Evolutionary conservation across 1,139 yeast species (phyloP), one percentile per base, ranked within the genome.

Genomic region (Blastobotrys proliferans): DNA sequence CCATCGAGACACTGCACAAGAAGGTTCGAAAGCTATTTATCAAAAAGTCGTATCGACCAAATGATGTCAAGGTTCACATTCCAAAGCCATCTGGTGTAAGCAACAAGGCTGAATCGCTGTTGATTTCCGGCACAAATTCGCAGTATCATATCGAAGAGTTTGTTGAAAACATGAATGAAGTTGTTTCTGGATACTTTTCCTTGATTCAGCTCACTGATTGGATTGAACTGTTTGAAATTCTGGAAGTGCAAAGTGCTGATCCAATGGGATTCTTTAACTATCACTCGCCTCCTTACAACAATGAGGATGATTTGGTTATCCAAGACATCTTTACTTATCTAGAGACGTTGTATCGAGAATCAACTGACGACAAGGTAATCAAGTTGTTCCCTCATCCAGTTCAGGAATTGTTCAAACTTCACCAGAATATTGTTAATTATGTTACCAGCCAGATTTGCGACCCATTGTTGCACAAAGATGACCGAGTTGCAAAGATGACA

Each of bases 11-110:
- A 11, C 69, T 80, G 41, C 85, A 84, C 61, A 79, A 81, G 56
- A 78, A 77, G 52, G 74, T 85, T 53, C 80, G 88, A 59, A 81
- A 82, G 53, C 63, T 77, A 13, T 87, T 84, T 56, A 83, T 86
- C 46, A 85, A 83, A 61, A 84, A 83, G 57, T 74, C 86, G 14
- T 88, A 85, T 61, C 74, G 90, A 49, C 96, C 96, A 0, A 64
- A 75, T 36, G 74, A 74, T 21, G 56, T 57, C 13, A 51, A 58
- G 16, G 54, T 58, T 1, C 48, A 56, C 27, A 48, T 60, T 17
- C 57, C 62, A 4, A 41, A 49, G 8, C 49, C 49, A 16, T 54
- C 59, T 3, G 19, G 35, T n/a, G 45, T 47, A 18, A 60, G 58
- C 6, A 45, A 47, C n/a, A 46, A 51, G 8, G 39, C 47, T 27